Conservation (phyloP, 768 basidiomycete genomes). For the Tylopilus plumbeoviolaceoides region DNA sequence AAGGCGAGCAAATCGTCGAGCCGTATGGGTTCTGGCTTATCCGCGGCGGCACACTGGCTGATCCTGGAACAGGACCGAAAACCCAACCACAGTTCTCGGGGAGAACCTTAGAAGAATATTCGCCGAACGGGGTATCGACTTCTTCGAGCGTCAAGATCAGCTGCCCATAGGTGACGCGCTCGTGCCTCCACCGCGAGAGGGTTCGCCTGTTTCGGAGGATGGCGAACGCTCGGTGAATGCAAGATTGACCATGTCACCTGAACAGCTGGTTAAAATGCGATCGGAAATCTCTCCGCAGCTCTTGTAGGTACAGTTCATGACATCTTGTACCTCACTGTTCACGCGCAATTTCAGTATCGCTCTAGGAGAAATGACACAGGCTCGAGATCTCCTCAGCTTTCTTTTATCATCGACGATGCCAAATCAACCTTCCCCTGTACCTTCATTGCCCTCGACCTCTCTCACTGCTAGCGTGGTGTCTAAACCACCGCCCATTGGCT, state of each 20-base stretch:
- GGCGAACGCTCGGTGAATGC: slow-evolving; percentile 25
- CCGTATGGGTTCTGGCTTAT: slow-evolving; percentile 44
- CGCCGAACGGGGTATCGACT: slow-evolving; percentile 67
- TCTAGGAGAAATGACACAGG: slow-evolving; percentile 75
- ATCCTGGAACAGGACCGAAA: slow-evolving; percentile 44
- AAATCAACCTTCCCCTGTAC: slow-evolving; percentile 29
- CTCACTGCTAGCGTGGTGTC: slow-evolving; percentile 63
- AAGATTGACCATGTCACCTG: slow-evolving; percentile 57
- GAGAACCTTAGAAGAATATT: slow-evolving; percentile 68
- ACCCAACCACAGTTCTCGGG: slow-evolving; percentile 55
- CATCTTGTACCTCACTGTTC: slow-evolving; percentile 4
- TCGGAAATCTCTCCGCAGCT: slow-evolving; percentile 67
- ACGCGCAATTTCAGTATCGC: slow-evolving; percentile 49
- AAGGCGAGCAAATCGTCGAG: slow-evolving; percentile 68
- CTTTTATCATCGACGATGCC: slow-evolving; percentile 45
- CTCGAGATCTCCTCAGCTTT: slow-evolving; percentile 62
- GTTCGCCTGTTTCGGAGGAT: slow-evolving; percentile 25
- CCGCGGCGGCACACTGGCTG: slow-evolving; percentile 7
- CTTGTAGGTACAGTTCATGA: slow-evolving; percentile 48
- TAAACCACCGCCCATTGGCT: slow-evolving; percentile 60
- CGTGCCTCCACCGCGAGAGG: slow-evolving; percentile 27
- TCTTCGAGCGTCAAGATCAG: slow-evolving; percentile 55
- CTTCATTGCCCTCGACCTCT: slow-evolving; percentile 26
- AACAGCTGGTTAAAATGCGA: slow-evolving; percentile 73
- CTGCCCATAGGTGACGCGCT: slow-evolving; percentile 17